Base-by-base conservation (phyloP, 352 stramenopile species). In the Pythium dissimile region DNA sequence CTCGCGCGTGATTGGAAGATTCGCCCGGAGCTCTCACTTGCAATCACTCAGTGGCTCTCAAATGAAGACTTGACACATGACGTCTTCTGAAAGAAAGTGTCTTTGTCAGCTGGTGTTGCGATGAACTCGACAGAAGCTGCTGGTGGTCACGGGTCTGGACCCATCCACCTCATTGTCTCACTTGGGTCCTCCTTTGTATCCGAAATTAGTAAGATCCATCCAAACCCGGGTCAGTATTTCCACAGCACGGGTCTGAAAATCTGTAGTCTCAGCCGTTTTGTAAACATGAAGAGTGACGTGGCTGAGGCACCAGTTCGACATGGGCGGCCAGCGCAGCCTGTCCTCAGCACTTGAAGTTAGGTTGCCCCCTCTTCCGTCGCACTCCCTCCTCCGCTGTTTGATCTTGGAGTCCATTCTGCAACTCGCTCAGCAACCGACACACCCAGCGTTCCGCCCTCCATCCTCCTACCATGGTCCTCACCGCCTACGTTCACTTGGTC, bases 401-500 rank as follows among this genome's bases (percentile, higher is more conserved):
- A 5, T 8, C 8, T 10, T 42, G 28, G 20, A 30, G 13, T 2
- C 37, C 51, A 67, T 41, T 67, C 30, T 26, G 51, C 51, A 56
- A 58, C 32, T 47, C 58, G 18, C 45, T 23, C 30, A 23, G 35
- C 43, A n/a, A 20, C 38, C 13, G 35, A 56, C 32, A 48, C 24
- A 27, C 16, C 11, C 49, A 20, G 30, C 24, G 13, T 24, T 21
- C 13, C 30, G 18, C 26, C 31, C 38, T 46, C n/a, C 20, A 37
- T 20, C 39, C 1, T 2, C 34, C 59, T 18, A 62, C n/a, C 6
- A 67, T 67, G 60, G 37, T 44, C 32, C 52, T 67, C 50, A 59
- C 23, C 7, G 51, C 52, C 12, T 66, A 60, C 59, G 46, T 54
- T 10, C 35, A 67, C 51, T 15, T 71, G 15, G 35, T 64, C 48